Conservation (phyloP, 2,329 filamentous ascomycete genomes). For the Claviceps fusiformis region DNA sequence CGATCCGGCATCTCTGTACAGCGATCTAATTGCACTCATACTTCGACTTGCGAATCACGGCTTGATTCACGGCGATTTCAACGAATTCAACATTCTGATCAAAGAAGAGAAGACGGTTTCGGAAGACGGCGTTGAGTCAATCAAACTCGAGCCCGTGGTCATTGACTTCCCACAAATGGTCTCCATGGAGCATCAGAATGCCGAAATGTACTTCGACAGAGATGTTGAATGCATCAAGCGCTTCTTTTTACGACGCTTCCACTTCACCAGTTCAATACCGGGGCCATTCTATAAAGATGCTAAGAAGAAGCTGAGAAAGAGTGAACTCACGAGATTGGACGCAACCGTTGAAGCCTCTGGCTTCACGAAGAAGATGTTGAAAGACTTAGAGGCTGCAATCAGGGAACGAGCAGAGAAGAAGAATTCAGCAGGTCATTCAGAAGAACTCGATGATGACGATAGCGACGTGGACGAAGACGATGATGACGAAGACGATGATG, state of each 20-base stretch:
- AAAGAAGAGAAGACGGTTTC: slow-evolving; percentile 49
- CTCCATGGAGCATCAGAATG: slow-evolving; percentile 84
- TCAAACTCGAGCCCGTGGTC: slow-evolving; percentile 60
- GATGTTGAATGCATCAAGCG: slow-evolving; percentile 92
- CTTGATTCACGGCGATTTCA: slow-evolving; percentile 95
- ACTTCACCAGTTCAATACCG: slow-evolving; percentile 67
- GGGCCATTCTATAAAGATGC: slow-evolving; percentile 81
- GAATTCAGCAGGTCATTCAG: slow-evolving; percentile 18
- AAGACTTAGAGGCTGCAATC: slow-evolving; percentile 85
- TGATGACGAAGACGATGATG: slow-evolving; percentile 1
- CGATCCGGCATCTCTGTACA: slow-evolving; percentile 74
- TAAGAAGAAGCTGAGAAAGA: slow-evolving; percentile 56
- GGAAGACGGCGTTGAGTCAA: slow-evolving; percentile 25
- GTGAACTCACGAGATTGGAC: slow-evolving; percentile 60
- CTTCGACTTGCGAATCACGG: slow-evolving; percentile 72
- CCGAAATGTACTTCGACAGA: slow-evolving; percentile 93
- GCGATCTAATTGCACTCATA: slow-evolving; percentile 79
- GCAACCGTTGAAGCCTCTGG: slow-evolving; percentile 83
- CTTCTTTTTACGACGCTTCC: slow-evolving; percentile 81
- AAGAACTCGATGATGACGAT: slow-evolving; percentile 13
- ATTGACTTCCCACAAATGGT: slow-evolving; percentile 99
- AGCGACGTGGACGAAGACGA: slow-evolving; percentile 17
- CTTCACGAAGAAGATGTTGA: slow-evolving; percentile 93
- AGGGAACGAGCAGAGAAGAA: slow-evolving; percentile 51
- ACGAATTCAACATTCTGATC: slow-evolving; percentile 96